Base-by-base conservation (phyloP, 805 yeast species). In the Wickerhamomyces chaumierensis region DNA sequence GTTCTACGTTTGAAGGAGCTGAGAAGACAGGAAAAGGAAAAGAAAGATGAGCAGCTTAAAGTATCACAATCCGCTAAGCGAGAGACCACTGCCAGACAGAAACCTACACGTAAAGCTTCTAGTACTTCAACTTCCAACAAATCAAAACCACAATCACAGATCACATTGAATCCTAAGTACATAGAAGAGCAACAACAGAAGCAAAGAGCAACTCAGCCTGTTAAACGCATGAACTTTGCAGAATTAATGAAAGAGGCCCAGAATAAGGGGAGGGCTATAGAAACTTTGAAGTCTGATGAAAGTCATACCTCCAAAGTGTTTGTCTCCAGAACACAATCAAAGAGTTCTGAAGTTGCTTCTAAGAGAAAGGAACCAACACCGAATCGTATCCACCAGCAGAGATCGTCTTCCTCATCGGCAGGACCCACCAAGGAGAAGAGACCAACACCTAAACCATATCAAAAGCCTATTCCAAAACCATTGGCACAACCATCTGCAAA, bases 1-100 rank as follows among this genome's bases (percentile, higher is more conserved):
- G 84, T 81, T 8, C 75, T 73, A 29, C 57, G 81, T 41, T 59
- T 81, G 31, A 81, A 81, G 46, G 87, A 79, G 41, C 73, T 78
- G 3, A 62, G 90, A 51, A 62, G 74, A 42, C 57, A 64, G 33
- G 86, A 81, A 44, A 64, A 60, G 31, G 56, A 53, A 38, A 58
- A 52, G 34, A 56, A 54, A 17, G 62, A 31, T 7, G 9, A 17
- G 15, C 13, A 17, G 7, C 18, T 16, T 5, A 15, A 31, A 31
- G 33, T 9, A 31, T 56, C 34, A 2, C 18, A 19, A 2, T 34
- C 39, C n/a, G 37, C 35, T 3, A 33, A 62, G 38, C 63, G 62
- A 36, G 63, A 64, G 40, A 48, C 37, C 9, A 40, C 4, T 25
- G 36, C 14, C 2, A 31, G 34, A 15, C 41, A 18, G 19, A 36